Base-by-base conservation (phyloP, 2,329 filamentous ascomycete genomes). In the Aspergillus sp. region DNA sequence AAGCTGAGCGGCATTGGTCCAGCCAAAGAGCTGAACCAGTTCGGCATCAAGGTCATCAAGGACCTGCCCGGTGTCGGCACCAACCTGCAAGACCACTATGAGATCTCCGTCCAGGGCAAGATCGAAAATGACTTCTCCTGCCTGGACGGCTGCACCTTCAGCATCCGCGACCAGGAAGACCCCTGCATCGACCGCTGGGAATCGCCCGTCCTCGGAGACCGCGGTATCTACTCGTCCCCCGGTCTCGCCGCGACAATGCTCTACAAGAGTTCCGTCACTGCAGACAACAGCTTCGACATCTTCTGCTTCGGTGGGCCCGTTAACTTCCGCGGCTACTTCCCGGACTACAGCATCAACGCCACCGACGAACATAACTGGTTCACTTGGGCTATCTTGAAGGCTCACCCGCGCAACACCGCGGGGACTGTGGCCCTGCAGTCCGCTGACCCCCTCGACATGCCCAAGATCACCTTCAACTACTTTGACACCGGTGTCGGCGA, bases 1-100 rank as follows among this genome's bases (percentile, higher is more conserved):
- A 84, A 86, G 73, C 80, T 88, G 2, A 83, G 79, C 51, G 87
- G 87, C n/a, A 79, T 89, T 34, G 86, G 86, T 0, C 84, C 85
- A 0, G 65, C 71, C 11, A 67, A 74, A 0, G 81, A 86, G 62
- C 78, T 89, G 5, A 61, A 77, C 18, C 74, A 76, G 52, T 79
- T 83, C 65, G 71, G 76, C n/a, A 88, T 89, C 60, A 66, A 76
- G 2, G 72, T 83, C 0, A 62, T 86, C 17, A 75, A 80, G 4
- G 78, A 88, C 59, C 81, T 84, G 0, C 81, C 82, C 1, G 84
- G 86, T 44, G 85, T 90, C 3, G 87, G 87, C 5, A 81, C 80
- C 56, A 86, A 89, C 71, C 76, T 89, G 4, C 77, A 86, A 57
- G 86, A 89, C 66, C 85, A 86, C 60, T 71, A 71, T 17, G 68